Conservation (phyloP, 176 grass and related monocot species). For the Oryza coarctata region DNA sequence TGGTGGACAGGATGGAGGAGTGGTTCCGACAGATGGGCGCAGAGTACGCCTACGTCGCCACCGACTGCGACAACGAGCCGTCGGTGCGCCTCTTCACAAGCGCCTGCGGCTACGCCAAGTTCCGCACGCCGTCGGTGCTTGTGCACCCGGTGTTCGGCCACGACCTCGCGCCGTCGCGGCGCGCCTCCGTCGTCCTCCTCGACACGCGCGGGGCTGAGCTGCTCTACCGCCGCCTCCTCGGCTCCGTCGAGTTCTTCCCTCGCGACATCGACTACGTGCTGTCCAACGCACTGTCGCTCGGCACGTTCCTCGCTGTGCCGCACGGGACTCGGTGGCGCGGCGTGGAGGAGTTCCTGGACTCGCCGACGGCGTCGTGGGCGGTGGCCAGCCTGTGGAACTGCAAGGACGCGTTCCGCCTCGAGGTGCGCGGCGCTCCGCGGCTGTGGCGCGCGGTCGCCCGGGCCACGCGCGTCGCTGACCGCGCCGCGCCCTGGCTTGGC, state of each 20-base stretch:
- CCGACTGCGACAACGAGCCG: constrained; percentile 60
- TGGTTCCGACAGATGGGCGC: constrained; percentile 64
- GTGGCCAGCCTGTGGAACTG: constrained; percentile 79
- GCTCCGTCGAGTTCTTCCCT: constrained; percentile 75
- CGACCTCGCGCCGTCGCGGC: constrained; percentile 15
- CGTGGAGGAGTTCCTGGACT: constrained; percentile 16
- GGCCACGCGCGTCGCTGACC: constrained; percentile 46
- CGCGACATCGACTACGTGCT: constrained; percentile 72
- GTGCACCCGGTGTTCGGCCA: constrained; percentile 69
- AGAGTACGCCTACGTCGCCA: constrained; percentile 78
- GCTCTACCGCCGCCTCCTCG: constrained; percentile 46
- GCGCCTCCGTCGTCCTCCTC: constrained; percentile 25
- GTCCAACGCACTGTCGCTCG: constrained; percentile 49
- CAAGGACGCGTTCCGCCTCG: constrained; percentile 61
- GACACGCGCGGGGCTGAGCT: constrained; percentile 30
- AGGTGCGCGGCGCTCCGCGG: constrained; percentile 47
- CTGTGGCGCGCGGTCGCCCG: constrained; percentile 34
- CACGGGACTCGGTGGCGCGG: constrained; percentile 6
- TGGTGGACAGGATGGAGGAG: constrained; percentile 69
- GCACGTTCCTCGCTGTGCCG: constrained; percentile 60
- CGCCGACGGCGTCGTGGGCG: constrained; percentile 54
- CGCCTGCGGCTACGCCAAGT: constrained; percentile 65
- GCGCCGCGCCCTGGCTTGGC: constrained; percentile 45
- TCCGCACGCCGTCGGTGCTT: constrained; percentile 55
- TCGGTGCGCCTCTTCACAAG: constrained; percentile 65